Base-by-base conservation (phyloP, 176 grass and related monocot species). In the Chrysopogon serrulatus region DNA sequence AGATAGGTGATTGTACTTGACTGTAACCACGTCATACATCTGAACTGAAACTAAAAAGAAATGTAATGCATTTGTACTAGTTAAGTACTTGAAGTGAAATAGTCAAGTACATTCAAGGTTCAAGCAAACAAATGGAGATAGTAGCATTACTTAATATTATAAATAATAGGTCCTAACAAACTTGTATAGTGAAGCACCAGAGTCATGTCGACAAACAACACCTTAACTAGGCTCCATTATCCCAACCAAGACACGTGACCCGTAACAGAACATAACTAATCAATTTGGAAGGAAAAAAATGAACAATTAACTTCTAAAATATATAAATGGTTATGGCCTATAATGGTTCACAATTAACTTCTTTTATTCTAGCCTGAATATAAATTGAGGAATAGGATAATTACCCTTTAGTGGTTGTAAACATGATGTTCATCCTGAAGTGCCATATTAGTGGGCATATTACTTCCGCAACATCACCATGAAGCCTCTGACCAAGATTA, bases 381-480 rank as follows among this genome's bases (percentile, higher is more conserved):
- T 5, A 18, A 1, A 44, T 44, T 7, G 40, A 44, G 57, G 70
- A 70, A 89, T 14, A 81, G 64, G 64, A 65, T 40, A 15, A 85
- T 87, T 80, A 97, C 95, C 88, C 95, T 94, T 97, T 97, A 63
- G 95, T 92, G 95, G n/a, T 97, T 88, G 90, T 90, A 40, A 97
- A n/a, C n/a, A n/a, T n/a, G n/a, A n/a, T n/a, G n/a, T n/a, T n/a
- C n/a, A n/a, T n/a, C n/a, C n/a, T n/a, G 51, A 91, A 82, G 23
- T 94, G 88, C 95, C 92, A 97, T 54, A 88, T 94, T 56, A 97
- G 83, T 40, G 92, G 95, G 73, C 88, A n/a, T n/a, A n/a, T 94
- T 67, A 87, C 79, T 68, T 91, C 86, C 21, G 86, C 95, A 54
- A 91, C 86, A 77, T 94, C 95, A 28, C 95, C 95, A 86, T 92